phyloP scores from a whole-genome alignment of 2,329 filamentous ascomycete species.

The Colletotrichum australisinense region DNA sequence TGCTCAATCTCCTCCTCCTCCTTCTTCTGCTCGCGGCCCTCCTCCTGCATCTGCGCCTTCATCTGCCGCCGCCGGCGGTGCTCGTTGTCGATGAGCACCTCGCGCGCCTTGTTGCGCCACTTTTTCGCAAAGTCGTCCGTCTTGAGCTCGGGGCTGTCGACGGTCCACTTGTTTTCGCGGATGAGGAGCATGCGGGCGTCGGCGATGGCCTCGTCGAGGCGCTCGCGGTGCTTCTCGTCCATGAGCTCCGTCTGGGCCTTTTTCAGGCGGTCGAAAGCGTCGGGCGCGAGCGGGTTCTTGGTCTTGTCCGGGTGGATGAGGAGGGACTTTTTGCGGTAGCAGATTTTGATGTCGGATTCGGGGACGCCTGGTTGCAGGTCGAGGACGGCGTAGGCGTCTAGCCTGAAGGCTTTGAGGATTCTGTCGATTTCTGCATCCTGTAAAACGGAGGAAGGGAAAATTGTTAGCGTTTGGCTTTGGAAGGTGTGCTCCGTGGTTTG shows the following conservation, averaged over 20 bases:
- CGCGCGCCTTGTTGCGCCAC: conserved; percentile 91
- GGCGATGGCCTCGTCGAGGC: conserved; percentile 93
- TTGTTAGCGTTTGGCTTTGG: not conserved
- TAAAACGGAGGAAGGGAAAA: accelerated
- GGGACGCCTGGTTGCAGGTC: conserved; percentile 95
- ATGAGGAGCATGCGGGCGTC: conserved; percentile 96
- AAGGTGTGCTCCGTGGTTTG: not conserved
- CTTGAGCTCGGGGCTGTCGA: conserved; percentile 88
- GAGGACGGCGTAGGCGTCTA: conserved; percentile 86
- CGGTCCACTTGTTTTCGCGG: conserved; percentile 92
- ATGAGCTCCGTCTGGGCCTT: conserved; percentile 92
- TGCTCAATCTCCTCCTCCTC: conserved; percentile 86
- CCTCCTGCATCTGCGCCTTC: conserved; percentile 96
- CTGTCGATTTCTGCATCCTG: conserved; percentile 96
- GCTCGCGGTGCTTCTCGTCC: conserved; percentile 90
- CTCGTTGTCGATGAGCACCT: conserved; percentile 94
- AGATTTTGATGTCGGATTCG: conserved; percentile 94
- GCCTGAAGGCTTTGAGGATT: conserved; percentile 89
- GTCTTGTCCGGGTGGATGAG: conserved; percentile 99
- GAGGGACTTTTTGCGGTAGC: conserved; percentile 97
- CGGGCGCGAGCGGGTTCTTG: conserved; percentile 87
- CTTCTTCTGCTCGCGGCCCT: conserved; percentile 88
- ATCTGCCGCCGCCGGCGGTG: conserved; percentile 84
- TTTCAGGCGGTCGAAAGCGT: conserved; percentile 96
- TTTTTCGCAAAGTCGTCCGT: conserved; percentile 84